A percentile compares a stretch with the other conserved stretches of the same genome.
These are phyloP conservation scores for Phytophthora pseudosyringae DNA, from an alignment of 352 stramenopile species.

Conservation along the genomic window DNA sequence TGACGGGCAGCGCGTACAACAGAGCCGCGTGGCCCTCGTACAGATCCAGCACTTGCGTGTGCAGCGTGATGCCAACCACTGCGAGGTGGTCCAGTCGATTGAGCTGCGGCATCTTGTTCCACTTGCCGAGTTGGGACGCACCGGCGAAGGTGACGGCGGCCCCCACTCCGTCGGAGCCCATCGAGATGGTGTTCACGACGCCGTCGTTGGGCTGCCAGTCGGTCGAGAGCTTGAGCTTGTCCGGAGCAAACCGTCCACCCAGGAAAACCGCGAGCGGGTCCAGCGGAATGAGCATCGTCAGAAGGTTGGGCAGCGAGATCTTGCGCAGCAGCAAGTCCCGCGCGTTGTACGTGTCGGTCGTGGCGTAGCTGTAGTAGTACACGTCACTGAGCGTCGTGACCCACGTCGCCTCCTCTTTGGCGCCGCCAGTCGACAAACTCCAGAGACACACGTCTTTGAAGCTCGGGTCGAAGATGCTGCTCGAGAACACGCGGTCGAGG, in stretches of 20 bases:
- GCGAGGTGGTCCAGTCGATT: slow-evolving; percentile 55
- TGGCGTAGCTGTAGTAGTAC: slow-evolving; percentile 68
- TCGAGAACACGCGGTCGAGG: slow-evolving; percentile 49
- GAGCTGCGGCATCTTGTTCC: slow-evolving; percentile 59
- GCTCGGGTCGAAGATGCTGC: slow-evolving; percentile 42
- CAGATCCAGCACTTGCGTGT: slow-evolving; percentile 48
- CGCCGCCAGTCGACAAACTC: slow-evolving; percentile 54
- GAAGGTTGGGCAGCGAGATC: slow-evolving; percentile 48
- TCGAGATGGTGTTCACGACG: slow-evolving; percentile 54
- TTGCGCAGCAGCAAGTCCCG: slow-evolving; percentile 42
- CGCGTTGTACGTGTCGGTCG: slow-evolving; percentile 45
- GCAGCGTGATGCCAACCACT: slow-evolving; percentile 49
- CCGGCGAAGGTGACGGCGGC: slow-evolving; percentile 33
- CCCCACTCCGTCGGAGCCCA: slow-evolving; percentile 43
- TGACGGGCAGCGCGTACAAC: slow-evolving; percentile 31
- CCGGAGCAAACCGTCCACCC: slow-evolving; percentile 38
- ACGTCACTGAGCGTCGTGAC: slow-evolving; percentile 57
- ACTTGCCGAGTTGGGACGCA: slow-evolving; percentile 47
- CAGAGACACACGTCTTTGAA: slow-evolving; percentile 56
- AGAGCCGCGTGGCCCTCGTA: slow-evolving; percentile 43
- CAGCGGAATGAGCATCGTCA: slow-evolving; percentile 57
- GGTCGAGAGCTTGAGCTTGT: slow-evolving; percentile 37
- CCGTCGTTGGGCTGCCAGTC: slow-evolving; percentile 59
- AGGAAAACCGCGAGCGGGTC: slow-evolving; percentile 45
- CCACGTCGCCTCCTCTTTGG: slow-evolving; percentile 58